Base-by-base conservation (phyloP, 2,329 filamentous ascomycete genomes). In the Scytalidium sp. region DNA sequence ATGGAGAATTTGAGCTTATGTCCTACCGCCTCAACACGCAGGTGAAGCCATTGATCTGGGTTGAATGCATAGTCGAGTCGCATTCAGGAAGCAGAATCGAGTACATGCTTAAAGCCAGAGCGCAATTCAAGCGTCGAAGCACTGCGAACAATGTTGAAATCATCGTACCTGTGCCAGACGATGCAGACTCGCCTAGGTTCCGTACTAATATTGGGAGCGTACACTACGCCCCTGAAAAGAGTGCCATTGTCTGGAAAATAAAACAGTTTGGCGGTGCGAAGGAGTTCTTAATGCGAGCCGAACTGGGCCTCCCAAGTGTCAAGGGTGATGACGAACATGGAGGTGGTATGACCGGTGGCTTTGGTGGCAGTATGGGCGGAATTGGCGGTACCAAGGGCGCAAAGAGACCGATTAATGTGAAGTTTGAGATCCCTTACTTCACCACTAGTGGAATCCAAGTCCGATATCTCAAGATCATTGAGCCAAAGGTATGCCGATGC, bases 371-470 rank as follows among this genome's bases (percentile, higher is more conserved):
- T 67, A 97, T 97, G 92, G 93, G 93, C 51, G 93, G 93, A 56
- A 83, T 94, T 22, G 84, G 81, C n/a, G 79, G 84, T 3, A 85
- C 84, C 51, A 97, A 97, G 75, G 89, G 89, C 19, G 81, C 83
- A 50, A 99, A 97, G 79, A 78, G 94, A 60, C 94, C 94, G 1
- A 99, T 99, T 64, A 93, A 92, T 70, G 94, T 99, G 75, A 99
- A 99, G 75, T 99, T 99, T 68, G 94, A 99, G 76, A 99, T 99
- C 66, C 94, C 94, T n/a, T 99, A 99, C 73, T 99, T 99, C 69
- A 99, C 94, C n/a, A 99, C 95, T 3, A 95, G 89, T 73, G 94
- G 94, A 57, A 99, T 99, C 60, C 95, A 99, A 71, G 94, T 99
- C 63, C 84, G 94, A 64, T 99, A 99, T 70, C 73, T 99, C 69